phyloP scores from a whole-genome alignment of 139 green algal species.

The Chlorella sp. region DNA sequence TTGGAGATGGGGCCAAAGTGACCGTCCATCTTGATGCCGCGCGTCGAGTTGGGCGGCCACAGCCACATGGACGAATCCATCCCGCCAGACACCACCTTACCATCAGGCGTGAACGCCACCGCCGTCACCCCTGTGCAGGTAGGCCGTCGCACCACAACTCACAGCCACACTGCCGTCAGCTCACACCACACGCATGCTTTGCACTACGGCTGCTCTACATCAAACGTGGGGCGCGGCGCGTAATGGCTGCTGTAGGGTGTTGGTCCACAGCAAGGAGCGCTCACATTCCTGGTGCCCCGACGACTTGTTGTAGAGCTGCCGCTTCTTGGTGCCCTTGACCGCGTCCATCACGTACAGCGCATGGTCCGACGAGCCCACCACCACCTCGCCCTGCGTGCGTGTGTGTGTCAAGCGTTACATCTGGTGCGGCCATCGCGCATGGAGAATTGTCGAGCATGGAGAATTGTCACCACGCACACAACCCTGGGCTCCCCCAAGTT shows the following conservation, averaged over 20 bases:
- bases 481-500: too few relatives aligned
- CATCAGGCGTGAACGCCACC: constrained; percentile 48
- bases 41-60: constrained; percentile 40
- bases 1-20: constrained; percentile 48
- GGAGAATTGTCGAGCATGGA: too few relatives aligned
- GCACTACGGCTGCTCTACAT: too few relatives aligned
- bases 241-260: too few relatives aligned
- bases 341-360: constrained; percentile 64
- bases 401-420: too few relatives aligned
- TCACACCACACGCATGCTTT: too few relatives aligned
- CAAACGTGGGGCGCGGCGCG: too few relatives aligned
- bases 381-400: constrained; percentile 9
- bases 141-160: too few relatives aligned
- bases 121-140: constrained; percentile 64
- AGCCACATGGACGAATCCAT: constrained; percentile 75
- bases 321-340: constrained; percentile 22
- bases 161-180: too few relatives aligned
- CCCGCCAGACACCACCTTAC: constrained; percentile 58
- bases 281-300: constrained; percentile 71
- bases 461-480: too few relatives aligned
- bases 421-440: too few relatives aligned
- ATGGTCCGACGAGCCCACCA: constrained; percentile 60
- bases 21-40: constrained; percentile 35
- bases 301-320: constrained; percentile 68
- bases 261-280: too few relatives aligned